phyloP scores from a whole-genome alignment of 768 basidiomycete genomes.

The Xerocomellus amylosporus region DNA sequence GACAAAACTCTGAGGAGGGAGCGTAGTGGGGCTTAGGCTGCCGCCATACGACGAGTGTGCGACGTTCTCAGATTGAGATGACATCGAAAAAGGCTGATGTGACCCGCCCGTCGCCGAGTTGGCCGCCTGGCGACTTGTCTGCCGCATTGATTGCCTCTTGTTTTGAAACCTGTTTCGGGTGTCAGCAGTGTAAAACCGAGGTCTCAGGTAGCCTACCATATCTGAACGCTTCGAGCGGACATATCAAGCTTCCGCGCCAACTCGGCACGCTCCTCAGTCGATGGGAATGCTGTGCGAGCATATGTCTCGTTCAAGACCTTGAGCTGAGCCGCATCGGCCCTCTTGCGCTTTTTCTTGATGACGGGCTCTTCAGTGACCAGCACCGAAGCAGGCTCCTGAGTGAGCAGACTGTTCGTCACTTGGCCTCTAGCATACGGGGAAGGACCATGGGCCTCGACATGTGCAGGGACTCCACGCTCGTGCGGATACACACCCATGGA shows the following conservation, averaged over 20 bases:
- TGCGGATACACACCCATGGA: conserved; percentile 28
- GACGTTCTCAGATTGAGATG: conserved; percentile 35
- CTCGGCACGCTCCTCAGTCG: conserved; percentile 79
- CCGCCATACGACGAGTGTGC: conserved; percentile 35
- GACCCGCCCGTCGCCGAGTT: conserved; percentile 41
- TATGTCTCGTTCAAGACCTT: conserved; percentile 81
- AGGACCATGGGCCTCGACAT: conserved; percentile 39
- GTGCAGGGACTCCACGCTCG: conserved; percentile 38
- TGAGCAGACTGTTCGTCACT: conserved; percentile 31
- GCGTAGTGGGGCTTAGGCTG: conserved; percentile 31
- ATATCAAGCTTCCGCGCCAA: conserved; percentile 77
- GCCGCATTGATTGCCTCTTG: conserved; percentile 79
- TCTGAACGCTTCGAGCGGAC: conserved; percentile 83
- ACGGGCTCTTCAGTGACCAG: conserved; percentile 57
- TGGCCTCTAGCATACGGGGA: conserved; percentile 51
- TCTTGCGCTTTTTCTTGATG: conserved; percentile 86
- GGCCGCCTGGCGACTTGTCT: conserved; percentile 64
- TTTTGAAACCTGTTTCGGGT: conserved; percentile 72
- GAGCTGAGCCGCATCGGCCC: conserved; percentile 76
- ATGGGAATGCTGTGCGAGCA: conserved; percentile 79
- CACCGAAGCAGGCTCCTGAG: conserved; percentile 33
- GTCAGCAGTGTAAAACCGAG: conserved; percentile 19
- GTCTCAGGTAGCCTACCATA: conserved; percentile 54
- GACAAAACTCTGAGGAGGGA: conserved; percentile 37
- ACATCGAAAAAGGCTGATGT: conserved; percentile 50